phyloP scores from a whole-genome alignment of 495 filamentous ascomycete genomes.

The Pyronema omphalodes region DNA sequence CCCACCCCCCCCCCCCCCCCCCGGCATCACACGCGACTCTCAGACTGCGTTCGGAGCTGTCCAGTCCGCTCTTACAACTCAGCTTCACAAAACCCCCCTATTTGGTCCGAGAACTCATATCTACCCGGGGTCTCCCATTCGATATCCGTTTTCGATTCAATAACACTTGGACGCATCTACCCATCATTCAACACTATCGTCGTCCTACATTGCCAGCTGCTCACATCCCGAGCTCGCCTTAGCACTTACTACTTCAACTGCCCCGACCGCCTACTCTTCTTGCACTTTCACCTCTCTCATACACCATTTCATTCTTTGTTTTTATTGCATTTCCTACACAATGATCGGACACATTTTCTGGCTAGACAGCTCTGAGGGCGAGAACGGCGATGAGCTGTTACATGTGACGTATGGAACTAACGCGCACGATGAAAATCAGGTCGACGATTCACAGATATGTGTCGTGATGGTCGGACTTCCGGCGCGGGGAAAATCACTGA shows the following conservation, averaged over 20 bases:
- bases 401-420: not conserved
- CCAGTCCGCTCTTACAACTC: not conserved
- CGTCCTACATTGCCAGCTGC: no score
- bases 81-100: not conserved
- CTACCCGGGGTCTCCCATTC: no score
- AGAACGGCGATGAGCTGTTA: not conserved
- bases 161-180: no score
- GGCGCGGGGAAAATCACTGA: conserved; percentile 87
- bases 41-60: conserved; percentile 1
- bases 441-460: conserved; percentile 85
- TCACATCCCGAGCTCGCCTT: no score
- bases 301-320: not conserved
- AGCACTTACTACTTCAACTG: no score
- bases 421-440: conserved; percentile 31
- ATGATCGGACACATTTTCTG: not conserved
- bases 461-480: conserved; percentile 98
- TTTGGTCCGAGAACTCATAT: not conserved
- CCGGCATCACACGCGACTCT: not conserved
- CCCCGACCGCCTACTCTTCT: not conserved
- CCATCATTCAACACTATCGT: no score
- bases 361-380: not conserved
- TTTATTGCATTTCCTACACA: not conserved
- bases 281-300: not conserved
- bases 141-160: no score
- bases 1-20: no score